These are phyloP conservation scores for Sapria himalayana DNA, from an alignment of 345 rosid species.

Conservation along the genomic window DNA sequence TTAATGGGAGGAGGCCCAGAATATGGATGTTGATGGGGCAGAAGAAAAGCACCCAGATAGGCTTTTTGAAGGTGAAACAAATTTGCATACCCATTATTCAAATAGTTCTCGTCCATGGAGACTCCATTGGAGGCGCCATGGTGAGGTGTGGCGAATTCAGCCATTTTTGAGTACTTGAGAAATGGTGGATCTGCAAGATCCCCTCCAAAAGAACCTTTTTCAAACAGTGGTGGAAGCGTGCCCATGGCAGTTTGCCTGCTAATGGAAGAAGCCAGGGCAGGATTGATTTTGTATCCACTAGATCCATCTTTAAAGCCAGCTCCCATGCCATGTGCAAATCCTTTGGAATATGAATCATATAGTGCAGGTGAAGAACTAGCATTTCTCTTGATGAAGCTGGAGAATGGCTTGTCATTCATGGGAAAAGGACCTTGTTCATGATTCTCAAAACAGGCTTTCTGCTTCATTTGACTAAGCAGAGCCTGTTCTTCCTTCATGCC, in stretches of 20 bases:
- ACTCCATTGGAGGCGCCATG: constrained; percentile 31
- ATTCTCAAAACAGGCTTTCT: constrained; percentile 22
- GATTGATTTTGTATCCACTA: constrained; percentile 32
- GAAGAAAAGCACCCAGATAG: constrained; percentile 26
- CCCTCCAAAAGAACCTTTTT: constrained; percentile 52
- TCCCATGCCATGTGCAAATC: no score
- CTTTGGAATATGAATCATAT: no score
- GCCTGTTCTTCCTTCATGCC: constrained; percentile 26
- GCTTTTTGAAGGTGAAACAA: constrained; percentile 43
- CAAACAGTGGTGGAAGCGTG: constrained; percentile 41
- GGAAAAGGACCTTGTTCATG: no score
- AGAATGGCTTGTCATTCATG: no score
- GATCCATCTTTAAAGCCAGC: constrained; percentile 29
- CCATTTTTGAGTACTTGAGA: constrained; percentile 32
- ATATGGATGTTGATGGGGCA: constrained; percentile 38
- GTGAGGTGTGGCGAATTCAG: constrained; percentile 27
- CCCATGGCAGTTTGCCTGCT: constrained; percentile 40
- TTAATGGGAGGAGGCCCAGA: constrained; percentile 37
- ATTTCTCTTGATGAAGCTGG: constrained; percentile 19
- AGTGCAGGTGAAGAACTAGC: no score
- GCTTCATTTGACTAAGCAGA: constrained; percentile 15
- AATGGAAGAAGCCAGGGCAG: constrained; percentile 38
- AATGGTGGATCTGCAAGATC: constrained; percentile 43
- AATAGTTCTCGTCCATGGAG: constrained; percentile 24
- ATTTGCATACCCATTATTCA: constrained; percentile 38